Conservation (phyloP, 108 stramenopile species). For the Heterococcus sp. region DNA sequence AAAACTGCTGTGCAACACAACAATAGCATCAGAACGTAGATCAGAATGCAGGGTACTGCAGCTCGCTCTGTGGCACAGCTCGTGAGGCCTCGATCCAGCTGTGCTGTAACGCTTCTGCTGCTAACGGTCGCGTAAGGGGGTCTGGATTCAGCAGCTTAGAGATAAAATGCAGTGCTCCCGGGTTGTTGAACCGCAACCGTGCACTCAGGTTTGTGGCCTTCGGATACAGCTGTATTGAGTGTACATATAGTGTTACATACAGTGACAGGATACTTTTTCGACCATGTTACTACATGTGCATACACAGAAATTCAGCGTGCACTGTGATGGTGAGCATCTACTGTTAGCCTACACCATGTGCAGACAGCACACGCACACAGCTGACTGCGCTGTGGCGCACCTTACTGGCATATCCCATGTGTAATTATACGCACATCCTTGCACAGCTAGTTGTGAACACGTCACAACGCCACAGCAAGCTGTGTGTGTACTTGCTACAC, state of each 20-base stretch:
- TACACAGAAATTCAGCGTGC: background rate
- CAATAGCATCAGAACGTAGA: too few relatives aligned
- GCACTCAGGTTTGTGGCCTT: constrained; percentile 23
- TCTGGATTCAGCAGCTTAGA: constrained; percentile 18
- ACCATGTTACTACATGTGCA: too few relatives aligned
- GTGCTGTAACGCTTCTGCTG: background rate
- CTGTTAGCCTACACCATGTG: background rate
- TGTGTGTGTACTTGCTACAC: too few relatives aligned
- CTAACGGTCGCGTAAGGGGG: background rate
- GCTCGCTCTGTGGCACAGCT: background rate
- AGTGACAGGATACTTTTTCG: too few relatives aligned
- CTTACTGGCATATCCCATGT: constrained; percentile 46
- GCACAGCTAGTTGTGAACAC: too few relatives aligned
- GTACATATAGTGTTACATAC: too few relatives aligned
- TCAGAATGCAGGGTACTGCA: too few relatives aligned
- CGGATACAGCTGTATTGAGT: constrained; percentile 25
- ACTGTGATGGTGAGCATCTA: background rate
- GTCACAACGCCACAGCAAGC: too few relatives aligned
- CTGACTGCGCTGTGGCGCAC: background rate
- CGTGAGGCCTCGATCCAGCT: background rate
- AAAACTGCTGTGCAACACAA: too few relatives aligned
- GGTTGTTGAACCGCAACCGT: constrained; percentile 26
- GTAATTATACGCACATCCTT: too few relatives aligned
- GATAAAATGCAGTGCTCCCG: constrained; percentile 26
- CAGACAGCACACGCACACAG: background rate